Conservation (phyloP, 768 basidiomycete species). For the Chalciporus chontae region DNA sequence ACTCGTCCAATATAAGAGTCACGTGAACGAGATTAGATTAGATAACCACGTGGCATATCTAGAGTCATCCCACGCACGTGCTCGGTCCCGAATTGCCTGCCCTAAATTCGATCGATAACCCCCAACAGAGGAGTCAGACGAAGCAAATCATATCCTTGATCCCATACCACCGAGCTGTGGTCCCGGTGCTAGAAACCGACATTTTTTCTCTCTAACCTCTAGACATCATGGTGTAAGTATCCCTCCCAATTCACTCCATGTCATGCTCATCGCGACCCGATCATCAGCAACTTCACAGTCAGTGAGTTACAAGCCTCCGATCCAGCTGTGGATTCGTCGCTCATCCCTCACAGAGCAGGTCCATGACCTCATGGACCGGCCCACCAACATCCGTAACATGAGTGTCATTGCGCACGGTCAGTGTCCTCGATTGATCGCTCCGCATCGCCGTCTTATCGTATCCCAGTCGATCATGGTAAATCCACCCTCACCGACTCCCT, state of each 20-base stretch:
- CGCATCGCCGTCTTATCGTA: slow-evolving; percentile 18
- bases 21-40: slow-evolving; percentile 18
- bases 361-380: slow-evolving; percentile 81
- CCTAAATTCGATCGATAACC: slow-evolving; percentile 49
- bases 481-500: slow-evolving; percentile 98
- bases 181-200: slow-evolving; percentile 28
- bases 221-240: slow-evolving; percentile 81
- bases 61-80: slow-evolving; percentile 17
- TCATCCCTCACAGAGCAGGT: slow-evolving; percentile 63
- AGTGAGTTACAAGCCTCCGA: slow-evolving; percentile 45
- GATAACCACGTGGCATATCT: slow-evolving; percentile 16
- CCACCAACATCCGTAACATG: slow-evolving; percentile 95
- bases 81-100: slow-evolving; percentile 27
- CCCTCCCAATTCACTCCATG: slow-evolving; percentile 1
- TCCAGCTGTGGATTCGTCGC: not conserved
- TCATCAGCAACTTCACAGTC: slow-evolving; percentile 80
- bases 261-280: slow-evolving; percentile 31
- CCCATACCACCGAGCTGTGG: slow-evolving; percentile 18
- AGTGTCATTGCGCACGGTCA: slow-evolving; percentile 88
- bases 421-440: slow-evolving; percentile 26
- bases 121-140: not conserved
- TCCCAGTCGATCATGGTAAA: slow-evolving; percentile 97
- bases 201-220: slow-evolving; percentile 36
- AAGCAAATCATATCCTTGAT: slow-evolving; percentile 14
- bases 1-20: slow-evolving; percentile 9